Evolutionary conservation across 2,329 filamentous ascomycete species (phyloP).

Genomic region (Fusarium sambucinum): DNA sequence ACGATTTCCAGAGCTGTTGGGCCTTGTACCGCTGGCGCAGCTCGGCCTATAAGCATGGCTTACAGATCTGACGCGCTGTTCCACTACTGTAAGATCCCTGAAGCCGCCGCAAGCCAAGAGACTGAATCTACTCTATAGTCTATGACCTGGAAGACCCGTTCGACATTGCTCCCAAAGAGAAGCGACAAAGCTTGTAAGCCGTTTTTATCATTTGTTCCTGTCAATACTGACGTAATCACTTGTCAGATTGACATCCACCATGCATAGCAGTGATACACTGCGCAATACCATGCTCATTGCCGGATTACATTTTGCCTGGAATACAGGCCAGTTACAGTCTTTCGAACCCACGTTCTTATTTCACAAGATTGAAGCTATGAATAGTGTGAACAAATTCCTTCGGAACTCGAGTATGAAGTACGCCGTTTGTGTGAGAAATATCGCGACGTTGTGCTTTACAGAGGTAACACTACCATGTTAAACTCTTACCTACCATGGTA

Average conservation of each 20-base stretch:
- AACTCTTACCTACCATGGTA: rapidly evolving
- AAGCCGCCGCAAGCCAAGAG: rapidly evolving
- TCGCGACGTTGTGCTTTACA: slow-evolving; percentile 35
- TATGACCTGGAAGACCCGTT: slow-evolving; percentile 7
- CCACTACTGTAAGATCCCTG: slow-evolving; percentile 34
- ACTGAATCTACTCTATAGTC: not conserved
- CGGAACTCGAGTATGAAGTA: not conserved
- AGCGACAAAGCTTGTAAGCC: slow-evolving; percentile 10
- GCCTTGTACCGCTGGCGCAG: not conserved
- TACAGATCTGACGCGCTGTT: slow-evolving; percentile 42
- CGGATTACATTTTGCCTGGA: slow-evolving; percentile 41
- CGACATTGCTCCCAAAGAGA: slow-evolving; percentile 12
- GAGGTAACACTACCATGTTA: slow-evolving; percentile 19
- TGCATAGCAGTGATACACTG: slow-evolving; percentile 24
- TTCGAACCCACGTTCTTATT: slow-evolving; percentile 39
- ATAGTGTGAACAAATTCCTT: slow-evolving; percentile 27
- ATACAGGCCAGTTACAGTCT: slow-evolving; percentile 18
- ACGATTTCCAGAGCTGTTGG: slow-evolving; percentile 14
- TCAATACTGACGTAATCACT: rapidly evolving
- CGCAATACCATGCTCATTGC: slow-evolving; percentile 40
- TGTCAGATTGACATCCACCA: slow-evolving; percentile 22
- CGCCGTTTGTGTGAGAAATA: slow-evolving; percentile 26
- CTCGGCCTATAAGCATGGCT: slow-evolving; percentile 34
- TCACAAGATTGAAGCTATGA: slow-evolving; percentile 41
- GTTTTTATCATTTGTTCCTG: rapidly evolving